Evolutionary conservation across 202 grass and related monocot species (phyloP), one percentile per base, ranked within the genome.

Genomic region (Zizania palustris): DNA sequence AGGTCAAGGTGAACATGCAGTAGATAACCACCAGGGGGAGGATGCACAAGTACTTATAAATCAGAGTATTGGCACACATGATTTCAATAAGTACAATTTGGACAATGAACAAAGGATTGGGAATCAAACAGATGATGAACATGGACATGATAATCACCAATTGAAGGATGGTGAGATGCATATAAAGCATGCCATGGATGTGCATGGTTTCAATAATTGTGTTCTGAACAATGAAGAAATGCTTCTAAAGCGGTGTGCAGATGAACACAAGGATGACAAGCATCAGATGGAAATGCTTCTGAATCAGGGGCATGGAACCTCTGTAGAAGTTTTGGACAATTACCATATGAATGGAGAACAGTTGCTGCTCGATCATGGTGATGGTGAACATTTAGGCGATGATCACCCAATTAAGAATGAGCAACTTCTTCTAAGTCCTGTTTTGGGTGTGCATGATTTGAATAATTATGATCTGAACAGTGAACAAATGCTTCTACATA

Each of bases 401-500:
- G 39, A 74, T 45, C 62, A 70, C 40, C 69, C 20, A 14, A 70
- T 63, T 9, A 77, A 70, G 58, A 33, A 44, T 80, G 63, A 80
- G 5, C 33, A 62, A 54, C 37, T 69, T 46, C 34, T 63, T 74
- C 21, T 88, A 48, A 33, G 71, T 36, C 55, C 39, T 70, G 66
- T 11, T 83, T 55, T 49, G 21, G 74, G 1, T 66, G 55, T 73
- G 33, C 63, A 56, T 69, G 62, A 74, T 63, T 48, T 49, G 55
- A 46, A 69, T 69, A 45, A 55, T n/a, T 22, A 40, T 9, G n/a
- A 67, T 43, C 65, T 67, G 71, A 75, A 76, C 13, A 43, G 65
- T 71, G 77, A 72, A n/a, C 81, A 80, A n/a, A 54, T 73, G 73
- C 42, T 71, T 71, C 50, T 65, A 20, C 40, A 22, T 59, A 71